A percentile compares a stretch with the other conserved stretches of the same genome.
Conservation (phyloP, 495 filamentous ascomycete species). For the Xylaria venustula region DNA sequence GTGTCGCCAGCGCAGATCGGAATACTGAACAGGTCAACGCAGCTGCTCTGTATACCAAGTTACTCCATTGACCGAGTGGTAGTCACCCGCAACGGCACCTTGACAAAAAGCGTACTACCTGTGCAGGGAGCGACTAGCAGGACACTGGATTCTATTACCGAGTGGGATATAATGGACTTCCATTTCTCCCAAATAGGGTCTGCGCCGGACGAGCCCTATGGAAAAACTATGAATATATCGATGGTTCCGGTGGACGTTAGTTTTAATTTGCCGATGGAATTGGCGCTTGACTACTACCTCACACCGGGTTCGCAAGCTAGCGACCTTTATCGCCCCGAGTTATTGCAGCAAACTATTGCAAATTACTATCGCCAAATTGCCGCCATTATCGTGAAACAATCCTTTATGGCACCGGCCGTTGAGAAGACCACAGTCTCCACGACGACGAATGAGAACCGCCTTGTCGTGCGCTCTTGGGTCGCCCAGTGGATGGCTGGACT, state of each 20-base stretch:
- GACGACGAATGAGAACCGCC: background rate
- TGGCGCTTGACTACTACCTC: background rate
- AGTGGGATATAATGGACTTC: background rate
- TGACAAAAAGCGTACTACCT: background rate
- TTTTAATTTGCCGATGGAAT: too few relatives aligned
- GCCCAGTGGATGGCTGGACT: background rate
- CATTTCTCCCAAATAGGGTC: too few relatives aligned
- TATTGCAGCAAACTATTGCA: background rate
- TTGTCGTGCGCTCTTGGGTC: background rate
- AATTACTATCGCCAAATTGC: background rate
- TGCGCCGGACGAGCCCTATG: background rate
- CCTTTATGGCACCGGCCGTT: background rate
- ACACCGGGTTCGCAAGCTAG: background rate
- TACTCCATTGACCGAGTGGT: background rate
- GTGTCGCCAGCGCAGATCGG: too few relatives aligned
- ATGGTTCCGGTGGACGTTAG: too few relatives aligned
- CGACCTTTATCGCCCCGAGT: background rate
- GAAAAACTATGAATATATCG: too few relatives aligned
- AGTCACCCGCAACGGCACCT: background rate
- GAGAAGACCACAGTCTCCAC: background rate
- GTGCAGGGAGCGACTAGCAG: background rate
- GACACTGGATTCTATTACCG: background rate
- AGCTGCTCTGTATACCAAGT: background rate
- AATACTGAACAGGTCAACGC: background rate
- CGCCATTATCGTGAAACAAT: background rate